phyloP scores from a whole-genome alignment of 1,284 basidiomycete species.

The Prillingera fragicola region DNA sequence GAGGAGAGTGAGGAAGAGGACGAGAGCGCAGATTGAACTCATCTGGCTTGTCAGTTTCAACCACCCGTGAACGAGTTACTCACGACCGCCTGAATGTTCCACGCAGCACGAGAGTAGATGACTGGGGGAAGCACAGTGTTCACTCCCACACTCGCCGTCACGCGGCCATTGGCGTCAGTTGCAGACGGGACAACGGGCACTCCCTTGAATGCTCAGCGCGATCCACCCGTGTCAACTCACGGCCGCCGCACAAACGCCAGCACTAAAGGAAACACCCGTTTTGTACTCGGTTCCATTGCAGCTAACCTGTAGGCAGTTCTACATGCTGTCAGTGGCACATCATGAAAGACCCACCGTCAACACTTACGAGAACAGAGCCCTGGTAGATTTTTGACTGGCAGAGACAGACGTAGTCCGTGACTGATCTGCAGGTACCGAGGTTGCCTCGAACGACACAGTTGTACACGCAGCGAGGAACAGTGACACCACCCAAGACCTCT shows the following conservation, averaged over 20 bases:
- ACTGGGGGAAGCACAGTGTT: slow-evolving; percentile 6
- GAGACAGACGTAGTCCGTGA: neutral
- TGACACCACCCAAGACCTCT: no score
- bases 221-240: neutral
- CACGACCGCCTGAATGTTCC: slow-evolving; percentile 10
- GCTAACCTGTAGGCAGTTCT: slow-evolving; percentile 6
- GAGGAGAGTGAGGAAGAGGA: slow-evolving; percentile 4
- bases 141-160: no score
- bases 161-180: no score
- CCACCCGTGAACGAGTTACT: neutral
- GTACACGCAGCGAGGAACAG: neutral
- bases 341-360: neutral
- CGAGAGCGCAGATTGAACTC: slow-evolving; percentile 4
- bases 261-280: neutral
- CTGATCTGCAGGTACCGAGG: neutral
- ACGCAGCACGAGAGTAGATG: slow-evolving; percentile 1
- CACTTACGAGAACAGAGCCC: slow-evolving; percentile 2
- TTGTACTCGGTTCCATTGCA: slow-evolving; percentile 1
- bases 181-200: no score
- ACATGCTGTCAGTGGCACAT: neutral
- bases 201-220: no score
- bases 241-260: neutral
- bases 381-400: neutral
- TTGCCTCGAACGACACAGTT: neutral
- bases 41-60: slow-evolving; percentile 4